Percentiles rank a stretch among this genome's conserved stretches.
Conservation (phyloP, 2,329 filamentous ascomycete species). For the Blastomyces gilchristii region DNA sequence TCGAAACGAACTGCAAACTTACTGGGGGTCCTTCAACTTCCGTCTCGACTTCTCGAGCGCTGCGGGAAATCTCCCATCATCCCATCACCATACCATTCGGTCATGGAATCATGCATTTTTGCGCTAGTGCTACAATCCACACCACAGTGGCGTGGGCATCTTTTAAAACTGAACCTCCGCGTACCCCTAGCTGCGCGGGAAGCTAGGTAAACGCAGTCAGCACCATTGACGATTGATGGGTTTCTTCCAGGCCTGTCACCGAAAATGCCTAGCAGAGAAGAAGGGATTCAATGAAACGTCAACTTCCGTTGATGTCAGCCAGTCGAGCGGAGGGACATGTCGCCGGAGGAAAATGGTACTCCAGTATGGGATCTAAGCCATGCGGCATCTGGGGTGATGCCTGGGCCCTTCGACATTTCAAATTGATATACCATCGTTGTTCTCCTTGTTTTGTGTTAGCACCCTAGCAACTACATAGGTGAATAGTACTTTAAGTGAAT, state of each 20-base stretch:
- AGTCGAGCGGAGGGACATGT: slow-evolving; percentile 1
- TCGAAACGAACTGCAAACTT: neutral
- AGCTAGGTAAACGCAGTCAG: neutral
- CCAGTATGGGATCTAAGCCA: neutral
- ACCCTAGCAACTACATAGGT: too few relatives aligned
- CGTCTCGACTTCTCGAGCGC: neutral
- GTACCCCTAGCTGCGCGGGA: neutral
- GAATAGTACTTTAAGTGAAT: neutral
- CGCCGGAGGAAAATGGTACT: neutral
- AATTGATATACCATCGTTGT: too few relatives aligned
- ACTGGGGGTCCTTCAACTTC: neutral
- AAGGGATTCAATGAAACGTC: neutral
- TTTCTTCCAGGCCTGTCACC: neutral
- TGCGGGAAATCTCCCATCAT: neutral
- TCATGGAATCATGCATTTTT: neutral
- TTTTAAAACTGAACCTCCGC: neutral
- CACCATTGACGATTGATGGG: neutral
- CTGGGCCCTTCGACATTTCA: neutral
- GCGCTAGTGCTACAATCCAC: neutral
- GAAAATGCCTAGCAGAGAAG: too few relatives aligned
- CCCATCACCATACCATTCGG: neutral
- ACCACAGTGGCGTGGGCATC: neutral
- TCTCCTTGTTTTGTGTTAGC: too few relatives aligned
- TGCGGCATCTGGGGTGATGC: neutral
- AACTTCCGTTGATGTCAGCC: neutral